Conservation (phyloP, 306 rosid genomes). For the Aeschynomene evenia region DNA sequence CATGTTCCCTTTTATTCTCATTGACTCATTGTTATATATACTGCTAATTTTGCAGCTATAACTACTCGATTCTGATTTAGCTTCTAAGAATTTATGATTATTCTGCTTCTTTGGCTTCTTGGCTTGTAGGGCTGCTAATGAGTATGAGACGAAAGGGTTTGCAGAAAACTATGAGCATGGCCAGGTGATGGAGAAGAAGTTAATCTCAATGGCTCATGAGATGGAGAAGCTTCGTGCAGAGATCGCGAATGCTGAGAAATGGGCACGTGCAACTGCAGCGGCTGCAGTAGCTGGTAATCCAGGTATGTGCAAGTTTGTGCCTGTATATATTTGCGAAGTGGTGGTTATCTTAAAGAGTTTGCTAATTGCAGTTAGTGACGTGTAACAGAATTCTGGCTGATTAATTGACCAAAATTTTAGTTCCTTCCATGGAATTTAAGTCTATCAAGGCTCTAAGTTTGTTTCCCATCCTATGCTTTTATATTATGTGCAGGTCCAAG, state of each 20-base stretch:
- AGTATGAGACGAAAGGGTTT: slow-evolving; percentile 96
- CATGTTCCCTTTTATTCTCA: too few relatives aligned
- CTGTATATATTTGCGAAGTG: not conserved
- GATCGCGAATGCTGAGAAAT: slow-evolving; percentile 88
- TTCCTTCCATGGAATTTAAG: not conserved
- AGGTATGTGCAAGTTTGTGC: slow-evolving; percentile 43
- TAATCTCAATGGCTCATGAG: slow-evolving; percentile 91
- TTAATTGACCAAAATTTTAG: not conserved
- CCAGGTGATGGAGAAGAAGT: slow-evolving; percentile 93
- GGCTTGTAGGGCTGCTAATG: slow-evolving; percentile 84
- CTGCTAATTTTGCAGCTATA: not conserved
- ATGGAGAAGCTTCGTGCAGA: slow-evolving; percentile 99
- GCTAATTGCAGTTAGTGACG: slow-evolving; percentile 5
- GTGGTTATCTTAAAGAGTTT: not conserved
- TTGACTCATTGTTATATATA: too few relatives aligned
- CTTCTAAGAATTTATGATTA: slow-evolving; percentile 6
- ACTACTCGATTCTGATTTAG: slow-evolving; percentile 10
- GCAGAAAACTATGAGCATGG: slow-evolving; percentile 98
- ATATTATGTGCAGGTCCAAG: slow-evolving; percentile 53
- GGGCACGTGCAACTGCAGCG: slow-evolving; percentile 81
- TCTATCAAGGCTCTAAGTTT: not conserved
- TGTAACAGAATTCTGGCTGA: not conserved
- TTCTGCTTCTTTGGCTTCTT: too few relatives aligned
- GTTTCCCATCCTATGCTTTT: slow-evolving; percentile 21
- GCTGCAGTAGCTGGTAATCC: slow-evolving; percentile 73